Conservation (phyloP, 306 rosid species). For the Hippophae gyantsensis region DNA sequence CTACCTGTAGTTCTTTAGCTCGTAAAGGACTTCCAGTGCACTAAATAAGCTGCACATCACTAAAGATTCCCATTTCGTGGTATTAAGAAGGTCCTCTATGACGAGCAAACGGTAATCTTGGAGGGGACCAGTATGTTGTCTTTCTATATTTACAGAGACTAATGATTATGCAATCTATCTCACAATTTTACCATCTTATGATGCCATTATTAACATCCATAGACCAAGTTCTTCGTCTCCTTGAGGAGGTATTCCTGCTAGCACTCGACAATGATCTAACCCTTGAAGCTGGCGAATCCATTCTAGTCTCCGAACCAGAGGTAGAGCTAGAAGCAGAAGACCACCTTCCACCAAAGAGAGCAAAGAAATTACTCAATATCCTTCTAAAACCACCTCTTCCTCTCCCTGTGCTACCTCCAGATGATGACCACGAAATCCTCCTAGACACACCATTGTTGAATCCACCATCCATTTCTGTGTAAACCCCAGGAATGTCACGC, state of each 20-base stretch:
- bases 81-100: too few relatives aligned
- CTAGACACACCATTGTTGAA: constrained; percentile 55
- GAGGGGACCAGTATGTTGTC: background rate
- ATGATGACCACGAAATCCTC: constrained; percentile 50
- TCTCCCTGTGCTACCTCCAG: constrained; percentile 38
- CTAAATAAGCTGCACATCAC: too few relatives aligned
- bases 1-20: too few relatives aligned
- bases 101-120: too few relatives aligned
- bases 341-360: constrained; percentile 40
- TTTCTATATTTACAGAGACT: constrained; percentile 23
- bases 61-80: too few relatives aligned
- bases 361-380: constrained; percentile 29
- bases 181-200: constrained; percentile 33
- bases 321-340: constrained; percentile 16
- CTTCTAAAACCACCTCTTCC: constrained; percentile 40
- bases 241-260: constrained; percentile 16
- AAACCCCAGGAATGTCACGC: constrained; percentile 69
- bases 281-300: constrained; percentile 12
- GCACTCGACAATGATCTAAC: constrained; percentile 11
- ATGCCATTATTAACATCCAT: constrained; percentile 60
- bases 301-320: constrained; percentile 19
- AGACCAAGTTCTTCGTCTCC: constrained; percentile 66
- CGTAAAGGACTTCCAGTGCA: too few relatives aligned
- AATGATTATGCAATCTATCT: background rate
- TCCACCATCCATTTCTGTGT: constrained; percentile 75